A percentile compares a stretch with the other conserved stretches of the same genome.
Conservation (phyloP, 306 rosid genomes). For the Cucumis cinereus region DNA sequence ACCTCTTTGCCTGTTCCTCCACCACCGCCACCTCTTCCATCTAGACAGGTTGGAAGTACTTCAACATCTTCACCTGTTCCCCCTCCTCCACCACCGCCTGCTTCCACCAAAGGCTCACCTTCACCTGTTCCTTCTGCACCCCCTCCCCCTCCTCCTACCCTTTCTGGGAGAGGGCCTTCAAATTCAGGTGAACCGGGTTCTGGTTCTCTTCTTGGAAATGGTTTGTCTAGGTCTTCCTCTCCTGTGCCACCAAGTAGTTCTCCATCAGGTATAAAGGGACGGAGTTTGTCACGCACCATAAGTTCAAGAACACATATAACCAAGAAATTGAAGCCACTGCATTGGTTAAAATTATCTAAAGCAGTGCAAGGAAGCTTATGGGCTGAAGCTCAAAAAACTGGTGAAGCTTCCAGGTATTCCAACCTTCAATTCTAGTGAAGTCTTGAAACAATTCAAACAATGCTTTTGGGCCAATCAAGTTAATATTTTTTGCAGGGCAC, state of each 20-base stretch:
- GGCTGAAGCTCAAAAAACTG: slow-evolving; percentile 80
- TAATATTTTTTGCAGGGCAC: slow-evolving; percentile 47
- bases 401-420: slow-evolving; percentile 65
- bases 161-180: slow-evolving; percentile 29
- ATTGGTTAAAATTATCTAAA: slow-evolving; percentile 80
- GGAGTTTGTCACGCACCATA: slow-evolving; percentile 31
- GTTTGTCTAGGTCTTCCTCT: slow-evolving; percentile 9
- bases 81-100: slow-evolving; percentile 14
- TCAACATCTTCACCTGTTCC: slow-evolving; percentile 4
- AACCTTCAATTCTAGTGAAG: slow-evolving; percentile 8
- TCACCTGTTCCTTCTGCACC: slow-evolving; percentile 32
- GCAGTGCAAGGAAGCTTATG: slow-evolving; percentile 89
- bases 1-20: slow-evolving; percentile 7
- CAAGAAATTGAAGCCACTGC: slow-evolving; percentile 83
- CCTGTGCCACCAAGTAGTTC: slow-evolving; percentile 25
- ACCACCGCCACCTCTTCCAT: slow-evolving; percentile 20
- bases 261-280: slow-evolving; percentile 32
- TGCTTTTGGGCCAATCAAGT: slow-evolving; percentile 11
- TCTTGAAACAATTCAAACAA: slow-evolving; percentile 8
- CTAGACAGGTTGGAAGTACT: slow-evolving; percentile 6
- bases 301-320: slow-evolving; percentile 31
- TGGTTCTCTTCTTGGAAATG: slow-evolving; percentile 15
- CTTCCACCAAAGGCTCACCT: slow-evolving; percentile 16
- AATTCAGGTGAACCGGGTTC: slow-evolving; percentile 18
- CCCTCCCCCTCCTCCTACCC: slow-evolving; percentile 69